Conservation (phyloP, 176 grass and related monocot species). For the Phragmites australis region DNA sequence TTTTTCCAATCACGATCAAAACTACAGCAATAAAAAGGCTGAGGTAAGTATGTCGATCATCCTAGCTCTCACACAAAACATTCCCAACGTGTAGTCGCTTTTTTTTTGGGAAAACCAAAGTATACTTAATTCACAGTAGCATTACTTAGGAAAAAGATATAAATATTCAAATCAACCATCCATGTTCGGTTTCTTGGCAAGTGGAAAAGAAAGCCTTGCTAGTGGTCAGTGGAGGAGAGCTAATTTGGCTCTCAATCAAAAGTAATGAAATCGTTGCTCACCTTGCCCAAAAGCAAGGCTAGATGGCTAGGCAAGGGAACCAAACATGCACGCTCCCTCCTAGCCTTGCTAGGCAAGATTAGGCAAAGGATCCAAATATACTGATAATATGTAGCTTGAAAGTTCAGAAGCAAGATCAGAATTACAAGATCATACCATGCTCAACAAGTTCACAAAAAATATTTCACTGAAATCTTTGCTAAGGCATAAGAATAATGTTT, state of each 20-base stretch:
- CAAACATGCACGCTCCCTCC: neutral
- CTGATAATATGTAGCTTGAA: neutral
- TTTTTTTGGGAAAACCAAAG: no score
- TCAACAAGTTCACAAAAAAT: neutral
- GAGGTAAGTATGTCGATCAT: neutral
- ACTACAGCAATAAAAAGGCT: conserved; percentile 43
- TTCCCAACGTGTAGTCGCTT: no score
- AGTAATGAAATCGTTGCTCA: neutral
- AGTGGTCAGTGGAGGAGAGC: neutral
- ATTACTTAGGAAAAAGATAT: neutral
- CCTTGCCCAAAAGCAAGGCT: neutral
- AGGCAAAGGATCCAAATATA: neutral
- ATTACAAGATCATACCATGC: neutral
- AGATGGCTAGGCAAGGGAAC: neutral
- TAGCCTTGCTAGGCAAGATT: neutral
- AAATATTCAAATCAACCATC: neutral
- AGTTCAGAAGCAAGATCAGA: neutral
- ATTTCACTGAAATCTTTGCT: neutral
- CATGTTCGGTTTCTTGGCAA: neutral
- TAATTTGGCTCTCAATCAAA: no score
- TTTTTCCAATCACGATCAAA: conserved; percentile 97
- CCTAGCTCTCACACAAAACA: neutral
- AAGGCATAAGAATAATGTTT: neutral
- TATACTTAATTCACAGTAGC: neutral
- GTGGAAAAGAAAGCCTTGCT: neutral